phyloP scores from a whole-genome alignment of 371 early-diverging fungal species.

The Mortierella sp. region DNA sequence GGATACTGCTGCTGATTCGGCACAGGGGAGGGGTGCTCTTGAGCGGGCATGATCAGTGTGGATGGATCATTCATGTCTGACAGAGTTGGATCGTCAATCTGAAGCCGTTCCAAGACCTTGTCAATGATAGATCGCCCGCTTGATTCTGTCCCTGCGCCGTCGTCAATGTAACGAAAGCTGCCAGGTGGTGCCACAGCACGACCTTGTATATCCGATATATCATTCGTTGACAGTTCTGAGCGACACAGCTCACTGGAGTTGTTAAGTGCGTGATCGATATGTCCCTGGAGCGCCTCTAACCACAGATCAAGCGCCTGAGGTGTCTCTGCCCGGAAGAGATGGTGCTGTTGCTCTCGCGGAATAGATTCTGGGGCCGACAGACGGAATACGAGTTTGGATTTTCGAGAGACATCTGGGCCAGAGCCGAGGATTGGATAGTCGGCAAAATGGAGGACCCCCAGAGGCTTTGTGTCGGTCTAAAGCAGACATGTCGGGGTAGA shows the following conservation, averaged over 20 bases:
- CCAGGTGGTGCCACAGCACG: neutral
- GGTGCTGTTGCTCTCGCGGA: slow-evolving; percentile 22
- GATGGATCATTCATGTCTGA: slow-evolving; percentile 49
- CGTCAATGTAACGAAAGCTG: neutral
- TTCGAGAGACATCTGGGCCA: slow-evolving; percentile 27
- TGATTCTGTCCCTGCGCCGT: neutral
- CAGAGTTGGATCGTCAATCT: slow-evolving; percentile 28
- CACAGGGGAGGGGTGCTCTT: slow-evolving; percentile 11
- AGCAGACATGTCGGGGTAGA: neutral
- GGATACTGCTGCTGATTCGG: neutral
- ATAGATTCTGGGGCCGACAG: slow-evolving; percentile 33
- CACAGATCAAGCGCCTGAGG: slow-evolving; percentile 28
- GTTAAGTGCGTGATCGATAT: slow-evolving; percentile 27
- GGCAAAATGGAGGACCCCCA: slow-evolving; percentile 30
- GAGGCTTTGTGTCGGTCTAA: slow-evolving; percentile 42
- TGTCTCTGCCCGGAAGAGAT: slow-evolving; percentile 29
- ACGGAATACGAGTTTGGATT: slow-evolving; percentile 34
- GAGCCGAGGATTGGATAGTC: slow-evolving; percentile 23
- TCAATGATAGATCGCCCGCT: slow-evolving; percentile 29
- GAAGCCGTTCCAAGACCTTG: slow-evolving; percentile 36
- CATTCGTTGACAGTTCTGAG: neutral
- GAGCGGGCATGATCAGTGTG: slow-evolving; percentile 36
- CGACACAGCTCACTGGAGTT: neutral
- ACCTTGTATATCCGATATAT: neutral
- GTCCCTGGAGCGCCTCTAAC: slow-evolving; percentile 25